Base-by-base conservation (phyloP, 208 protist genomes). In the Novymonas esmeraldas region DNA sequence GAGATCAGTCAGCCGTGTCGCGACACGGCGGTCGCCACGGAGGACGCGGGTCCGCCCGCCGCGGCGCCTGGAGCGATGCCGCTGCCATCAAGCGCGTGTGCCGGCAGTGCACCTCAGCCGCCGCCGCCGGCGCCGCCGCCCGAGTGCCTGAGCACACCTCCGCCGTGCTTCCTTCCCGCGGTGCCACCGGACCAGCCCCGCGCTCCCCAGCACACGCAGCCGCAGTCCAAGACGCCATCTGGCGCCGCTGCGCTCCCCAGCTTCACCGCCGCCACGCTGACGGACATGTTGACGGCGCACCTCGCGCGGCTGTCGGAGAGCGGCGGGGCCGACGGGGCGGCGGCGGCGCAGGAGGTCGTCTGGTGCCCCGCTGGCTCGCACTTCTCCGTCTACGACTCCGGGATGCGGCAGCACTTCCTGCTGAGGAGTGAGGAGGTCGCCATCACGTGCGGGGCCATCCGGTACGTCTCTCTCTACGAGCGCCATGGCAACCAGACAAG, bases 311-410 rank as follows among this genome's bases (percentile, higher is more conserved):
- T 24, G 38, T 34, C 3, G 6, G 22, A 9, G 33, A 26, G 28
- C 42, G 26, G 44, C 42, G 24, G 33, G 14, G 20, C n/a, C 34
- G 22, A 26, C 16, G 44, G 29, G 44, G 29, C 16, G 45, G 39
- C 18, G 39, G 24, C 16, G 26, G 1, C 10, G 26, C 3, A 6
- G 39, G 42, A 42, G 9, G 70, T 62, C 26, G 24, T 82, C 22
- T 62, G 54, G 57, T 87, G 76, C 50, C 71, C 74, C 0, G 28
- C 56, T 3, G 70, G 69, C 3, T 85, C 46, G 34, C 49, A 52
- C 36, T 82, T 92, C 62, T 87, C 82, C 28, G 68, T 92, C 24
- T 92, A 87, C 62, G 79, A 89, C 49, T 55, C 70, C 11, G 76
- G 72, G 18, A 73, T 87, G 66, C 65, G 70, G 31, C 70, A 78